Conservation (phyloP, 2,329 filamentous ascomycete genomes). For the Colletotrichum orbiculare region DNA sequence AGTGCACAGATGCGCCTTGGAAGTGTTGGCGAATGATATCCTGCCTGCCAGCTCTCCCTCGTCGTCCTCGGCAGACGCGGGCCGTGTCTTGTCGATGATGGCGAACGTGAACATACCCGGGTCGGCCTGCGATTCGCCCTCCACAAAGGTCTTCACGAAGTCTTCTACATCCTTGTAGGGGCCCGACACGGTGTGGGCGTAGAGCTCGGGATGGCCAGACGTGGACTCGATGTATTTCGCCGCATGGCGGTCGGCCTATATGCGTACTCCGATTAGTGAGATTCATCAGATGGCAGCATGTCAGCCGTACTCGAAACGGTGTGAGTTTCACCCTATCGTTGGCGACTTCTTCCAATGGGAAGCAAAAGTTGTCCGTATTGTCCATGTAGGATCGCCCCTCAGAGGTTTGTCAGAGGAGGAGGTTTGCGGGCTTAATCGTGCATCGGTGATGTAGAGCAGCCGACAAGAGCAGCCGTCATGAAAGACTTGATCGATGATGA, state of each 20-base stretch:
- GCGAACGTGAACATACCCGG: slow-evolving; percentile 37
- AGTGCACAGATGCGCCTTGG: slow-evolving; percentile 36
- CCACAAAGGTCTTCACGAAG: slow-evolving; percentile 33
- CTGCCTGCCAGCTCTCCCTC: slow-evolving; percentile 45
- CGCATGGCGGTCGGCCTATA: slow-evolving; percentile 36
- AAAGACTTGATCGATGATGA: too few relatives aligned
- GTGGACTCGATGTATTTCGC: slow-evolving; percentile 24
- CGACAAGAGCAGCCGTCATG: too few relatives aligned
- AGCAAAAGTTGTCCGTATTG: slow-evolving; percentile 10
- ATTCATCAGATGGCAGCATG: slow-evolving; percentile 1
- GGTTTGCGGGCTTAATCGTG: background rate
- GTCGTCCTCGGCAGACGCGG: slow-evolving; percentile 40
- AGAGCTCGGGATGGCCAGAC: slow-evolving; percentile 37
- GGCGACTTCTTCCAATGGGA: slow-evolving; percentile 19
- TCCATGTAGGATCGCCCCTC: slow-evolving; percentile 11
- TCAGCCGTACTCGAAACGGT: slow-evolving; percentile 30
- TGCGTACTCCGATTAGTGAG: background rate
- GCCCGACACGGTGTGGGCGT: slow-evolving; percentile 37
- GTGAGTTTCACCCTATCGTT: slow-evolving; percentile 37
- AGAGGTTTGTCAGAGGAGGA: too few relatives aligned
- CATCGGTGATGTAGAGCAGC: too few relatives aligned
- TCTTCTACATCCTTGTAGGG: slow-evolving; percentile 36
- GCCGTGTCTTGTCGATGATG: slow-evolving; percentile 45
- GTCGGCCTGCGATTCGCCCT: slow-evolving; percentile 26
- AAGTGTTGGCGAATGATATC: slow-evolving; percentile 42